phyloP scores from a whole-genome alignment of 176 grass and related monocot species.

The Hordeum marinum region DNA sequence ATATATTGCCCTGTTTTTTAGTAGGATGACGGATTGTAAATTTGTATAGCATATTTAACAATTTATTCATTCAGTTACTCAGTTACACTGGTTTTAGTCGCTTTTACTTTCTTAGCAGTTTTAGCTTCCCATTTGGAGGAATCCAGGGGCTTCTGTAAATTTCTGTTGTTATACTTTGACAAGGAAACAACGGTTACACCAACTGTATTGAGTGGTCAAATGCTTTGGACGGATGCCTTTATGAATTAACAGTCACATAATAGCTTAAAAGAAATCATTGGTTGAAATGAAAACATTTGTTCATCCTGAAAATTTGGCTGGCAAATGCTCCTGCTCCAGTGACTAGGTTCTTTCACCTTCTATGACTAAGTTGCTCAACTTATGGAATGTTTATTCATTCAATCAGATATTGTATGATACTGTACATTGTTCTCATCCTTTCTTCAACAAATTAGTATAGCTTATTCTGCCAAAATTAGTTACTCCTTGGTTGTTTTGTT shows the following conservation, averaged over 20 bases:
- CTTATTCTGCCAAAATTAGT: not conserved
- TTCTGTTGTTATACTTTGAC: not conserved
- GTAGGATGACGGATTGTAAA: conserved; percentile 4
- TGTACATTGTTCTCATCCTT: not conserved
- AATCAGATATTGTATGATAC: not conserved
- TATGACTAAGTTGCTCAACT: not conserved
- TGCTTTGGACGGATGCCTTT: not conserved
- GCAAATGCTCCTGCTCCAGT: not conserved
- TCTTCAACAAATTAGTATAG: conserved; percentile 4
- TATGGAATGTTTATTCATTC: conserved; percentile 4
- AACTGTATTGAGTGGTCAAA: not conserved
- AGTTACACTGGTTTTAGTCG: not conserved
- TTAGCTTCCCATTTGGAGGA: not conserved
- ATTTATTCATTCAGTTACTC: not conserved
- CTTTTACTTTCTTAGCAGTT: not conserved
- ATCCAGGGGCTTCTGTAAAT: not conserved
- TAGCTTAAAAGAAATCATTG: not conserved
- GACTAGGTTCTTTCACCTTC: not conserved
- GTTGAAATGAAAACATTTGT: not conserved
- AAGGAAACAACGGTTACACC: not conserved
- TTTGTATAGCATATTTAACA: not conserved
- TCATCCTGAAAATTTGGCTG: not conserved
- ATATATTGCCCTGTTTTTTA: conserved; percentile 14
- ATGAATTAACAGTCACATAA: conserved; percentile 6
- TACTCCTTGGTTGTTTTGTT: not conserved